phyloP scores from a whole-genome alignment of 2,329 filamentous ascomycete species.

The Aspergillus caelatus region DNA sequence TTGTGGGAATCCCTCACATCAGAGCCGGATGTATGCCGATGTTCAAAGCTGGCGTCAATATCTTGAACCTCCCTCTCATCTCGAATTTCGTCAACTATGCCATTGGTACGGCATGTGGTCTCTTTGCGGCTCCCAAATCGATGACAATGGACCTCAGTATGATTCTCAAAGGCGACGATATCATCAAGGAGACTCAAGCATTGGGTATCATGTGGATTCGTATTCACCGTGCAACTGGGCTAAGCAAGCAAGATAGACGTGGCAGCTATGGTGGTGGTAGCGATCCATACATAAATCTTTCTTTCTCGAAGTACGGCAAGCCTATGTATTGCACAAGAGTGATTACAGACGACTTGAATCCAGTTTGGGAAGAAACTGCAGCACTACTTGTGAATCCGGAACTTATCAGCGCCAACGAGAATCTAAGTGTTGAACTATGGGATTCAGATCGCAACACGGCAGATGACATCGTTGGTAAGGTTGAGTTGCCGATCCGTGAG shows the following conservation, averaged over 20 bases:
- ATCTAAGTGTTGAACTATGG: slow-evolving; percentile 92
- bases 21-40: slow-evolving; percentile 89
- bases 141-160: slow-evolving; percentile 90
- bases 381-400: slow-evolving; percentile 86
- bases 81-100: slow-evolving; percentile 97
- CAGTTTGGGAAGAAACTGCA: slow-evolving; percentile 85
- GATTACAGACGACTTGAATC: slow-evolving; percentile 92
- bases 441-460: slow-evolving; percentile 91
- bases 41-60: slow-evolving; percentile 86
- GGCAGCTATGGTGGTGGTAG: slow-evolving; percentile 85
- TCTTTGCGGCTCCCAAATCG: slow-evolving; percentile 94
- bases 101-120: slow-evolving; percentile 79
- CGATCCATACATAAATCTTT: slow-evolving; percentile 92
- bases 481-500: slow-evolving; percentile 91
- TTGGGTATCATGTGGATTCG: slow-evolving; percentile 89
- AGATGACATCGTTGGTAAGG: slow-evolving; percentile 92
- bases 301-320: slow-evolving; percentile 95
- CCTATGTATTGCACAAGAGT: slow-evolving; percentile 97
- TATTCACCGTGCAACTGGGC: slow-evolving; percentile 81
- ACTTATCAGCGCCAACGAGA: slow-evolving; percentile 89
- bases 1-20: slow-evolving; percentile 92
- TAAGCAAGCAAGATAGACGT: slow-evolving; percentile 88
- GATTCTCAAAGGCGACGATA: slow-evolving; percentile 86
- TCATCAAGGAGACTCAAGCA: slow-evolving; percentile 82
- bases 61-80: slow-evolving; percentile 88